A percentile compares a stretch with the other conserved stretches of the same genome.
These are phyloP conservation scores for Lactarius quietus DNA, from an alignment of 768 basidiomycete species.

Conservation along the genomic window DNA sequence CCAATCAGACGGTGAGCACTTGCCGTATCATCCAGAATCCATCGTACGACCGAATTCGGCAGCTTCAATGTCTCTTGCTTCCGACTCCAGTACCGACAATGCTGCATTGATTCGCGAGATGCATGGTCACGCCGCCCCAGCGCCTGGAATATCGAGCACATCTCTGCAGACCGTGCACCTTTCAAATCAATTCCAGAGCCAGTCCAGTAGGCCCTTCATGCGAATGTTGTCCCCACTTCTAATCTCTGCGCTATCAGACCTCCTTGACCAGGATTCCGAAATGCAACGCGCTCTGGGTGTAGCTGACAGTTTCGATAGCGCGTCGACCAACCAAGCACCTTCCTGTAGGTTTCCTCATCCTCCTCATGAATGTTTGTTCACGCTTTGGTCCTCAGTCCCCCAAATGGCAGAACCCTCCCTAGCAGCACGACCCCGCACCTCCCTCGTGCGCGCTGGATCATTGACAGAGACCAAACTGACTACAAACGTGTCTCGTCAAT, in stretches of 20 bases:
- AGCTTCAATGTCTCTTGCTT: constrained; percentile 20
- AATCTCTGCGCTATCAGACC: constrained; percentile 13
- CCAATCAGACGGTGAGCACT: constrained; percentile 11
- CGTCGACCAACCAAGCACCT: constrained; percentile 16
- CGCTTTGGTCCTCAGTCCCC: constrained; percentile 6
- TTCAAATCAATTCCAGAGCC: constrained; percentile 21
- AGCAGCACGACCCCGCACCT: constrained; percentile 15
- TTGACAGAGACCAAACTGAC: constrained; percentile 21
- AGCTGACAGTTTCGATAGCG: constrained; percentile 23
- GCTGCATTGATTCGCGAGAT: constrained; percentile 18
- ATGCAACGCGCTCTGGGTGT: constrained; percentile 26
- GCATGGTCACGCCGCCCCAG: constrained; percentile 1
- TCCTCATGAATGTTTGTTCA: not conserved
- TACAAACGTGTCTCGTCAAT: constrained; percentile 16
- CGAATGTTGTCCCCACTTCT: not conserved
- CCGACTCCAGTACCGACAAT: constrained; percentile 18
- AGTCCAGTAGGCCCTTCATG: constrained; percentile 17
- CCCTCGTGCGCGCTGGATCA: constrained; percentile 23
- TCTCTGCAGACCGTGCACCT: constrained; percentile 25
- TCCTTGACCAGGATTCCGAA: constrained; percentile 27
- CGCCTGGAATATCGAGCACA: constrained; percentile 7
- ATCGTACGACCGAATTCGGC: not conserved
- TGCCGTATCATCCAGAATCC: not conserved
- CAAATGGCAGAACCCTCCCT: constrained; percentile 13
- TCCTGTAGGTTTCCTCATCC: constrained; percentile 14